Evolutionary conservation across 2,329 filamentous ascomycete genomes (phyloP).

Genomic region (Orbilia ellipsospora): DNA sequence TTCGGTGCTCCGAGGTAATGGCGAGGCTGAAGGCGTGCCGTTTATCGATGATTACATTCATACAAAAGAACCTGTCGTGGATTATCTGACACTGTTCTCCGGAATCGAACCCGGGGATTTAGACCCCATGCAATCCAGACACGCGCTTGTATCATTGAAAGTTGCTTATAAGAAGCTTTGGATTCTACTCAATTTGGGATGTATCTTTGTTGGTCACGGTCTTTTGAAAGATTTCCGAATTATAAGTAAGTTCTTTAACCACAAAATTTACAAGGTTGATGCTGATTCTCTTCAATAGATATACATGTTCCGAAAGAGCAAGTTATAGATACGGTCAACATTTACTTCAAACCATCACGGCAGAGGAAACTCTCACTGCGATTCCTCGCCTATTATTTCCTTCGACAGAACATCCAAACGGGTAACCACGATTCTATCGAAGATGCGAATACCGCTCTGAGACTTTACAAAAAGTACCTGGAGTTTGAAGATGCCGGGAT

Average conservation of each 20-base stretch:
- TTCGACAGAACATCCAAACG: constrained; percentile 93
- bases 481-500: constrained; percentile 90
- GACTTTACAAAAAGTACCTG: constrained; percentile 86
- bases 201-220: constrained; percentile 92
- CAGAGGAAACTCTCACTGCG: constrained; percentile 86
- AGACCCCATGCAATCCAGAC: constrained; percentile 78
- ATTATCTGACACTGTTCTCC: constrained; percentile 94
- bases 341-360: constrained; percentile 84
- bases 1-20: constrained; percentile 84
- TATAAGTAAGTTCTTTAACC: constrained; percentile 68
- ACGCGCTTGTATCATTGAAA: constrained; percentile 88
- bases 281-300: constrained; percentile 62
- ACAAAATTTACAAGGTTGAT: not conserved
- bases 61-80: constrained; percentile 88
- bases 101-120: constrained; percentile 88
- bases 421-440: constrained; percentile 95
- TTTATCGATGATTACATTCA: constrained; percentile 98
- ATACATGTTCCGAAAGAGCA: constrained; percentile 92
- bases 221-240: constrained; percentile 96
- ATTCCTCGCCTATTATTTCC: constrained; percentile 88
- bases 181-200: constrained; percentile 93
- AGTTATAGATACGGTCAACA: constrained; percentile 91
- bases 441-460: constrained; percentile 89
- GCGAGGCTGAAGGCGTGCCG: constrained; percentile 79
- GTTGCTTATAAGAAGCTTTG: constrained; percentile 97